Conservation (phyloP, 768 basidiomycete genomes). For the Kwoniella bestiolae region DNA sequence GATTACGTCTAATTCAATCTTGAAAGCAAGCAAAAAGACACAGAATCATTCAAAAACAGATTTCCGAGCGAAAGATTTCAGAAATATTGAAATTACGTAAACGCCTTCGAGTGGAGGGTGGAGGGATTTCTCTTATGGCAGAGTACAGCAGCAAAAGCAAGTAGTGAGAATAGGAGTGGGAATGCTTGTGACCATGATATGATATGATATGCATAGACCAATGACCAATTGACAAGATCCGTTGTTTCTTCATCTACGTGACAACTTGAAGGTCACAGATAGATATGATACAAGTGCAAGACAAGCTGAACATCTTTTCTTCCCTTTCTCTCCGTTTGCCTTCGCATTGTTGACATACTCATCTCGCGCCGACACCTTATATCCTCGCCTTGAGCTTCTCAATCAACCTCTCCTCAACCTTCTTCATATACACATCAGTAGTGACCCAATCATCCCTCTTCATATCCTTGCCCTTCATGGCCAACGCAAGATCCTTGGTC, state of each 20-base stretch:
- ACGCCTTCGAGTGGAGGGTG: slow-evolving; percentile 3
- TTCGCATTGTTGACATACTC: no score
- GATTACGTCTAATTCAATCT: no score
- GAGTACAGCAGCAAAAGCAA: no score
- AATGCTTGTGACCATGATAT: slow-evolving; percentile 1
- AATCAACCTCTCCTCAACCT: slow-evolving; percentile 70
- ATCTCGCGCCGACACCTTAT: no score
- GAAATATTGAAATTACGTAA: slow-evolving; percentile 26
- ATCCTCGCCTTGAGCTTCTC: slow-evolving; percentile 41
- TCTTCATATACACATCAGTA: slow-evolving; percentile 90
- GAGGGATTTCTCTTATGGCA: no score
- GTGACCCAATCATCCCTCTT: slow-evolving; percentile 96
- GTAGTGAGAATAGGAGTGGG: no score
- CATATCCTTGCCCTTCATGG: slow-evolving; percentile 88
- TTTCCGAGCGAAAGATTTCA: not conserved
- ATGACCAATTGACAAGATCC: not conserved
- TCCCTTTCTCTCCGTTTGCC: not conserved
- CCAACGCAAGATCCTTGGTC: slow-evolving; percentile 96
- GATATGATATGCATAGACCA: not conserved
- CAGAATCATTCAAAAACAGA: not conserved
- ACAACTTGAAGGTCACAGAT: not conserved
- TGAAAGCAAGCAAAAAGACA: no score
- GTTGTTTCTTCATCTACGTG: not conserved
- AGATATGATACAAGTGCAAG: no score
- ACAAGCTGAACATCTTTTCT: not conserved